Conservation (phyloP, 164 flowering plant genomes). For the Vitis vinifera region DNA sequence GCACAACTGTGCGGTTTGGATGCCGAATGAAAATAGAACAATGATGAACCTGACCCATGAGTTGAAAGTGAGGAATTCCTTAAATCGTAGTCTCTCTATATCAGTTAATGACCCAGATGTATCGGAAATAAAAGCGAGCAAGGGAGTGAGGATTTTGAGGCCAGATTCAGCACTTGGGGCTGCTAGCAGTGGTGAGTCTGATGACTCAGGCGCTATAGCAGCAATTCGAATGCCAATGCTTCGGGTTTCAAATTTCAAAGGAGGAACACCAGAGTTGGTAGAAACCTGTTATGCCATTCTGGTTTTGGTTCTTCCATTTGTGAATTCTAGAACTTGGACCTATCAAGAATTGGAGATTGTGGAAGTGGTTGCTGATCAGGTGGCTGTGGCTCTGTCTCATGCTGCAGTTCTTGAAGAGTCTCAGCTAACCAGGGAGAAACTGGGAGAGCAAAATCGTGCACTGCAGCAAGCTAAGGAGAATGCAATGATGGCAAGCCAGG, state of each 20-base stretch:
- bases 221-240: slow-evolving; percentile 53
- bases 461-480: slow-evolving; percentile 43
- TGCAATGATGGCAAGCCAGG: slow-evolving; percentile 64
- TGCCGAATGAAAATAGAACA: slow-evolving; percentile 41
- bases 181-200: slow-evolving; percentile 32
- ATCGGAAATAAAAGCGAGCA: slow-evolving; percentile 22
- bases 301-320: slow-evolving; percentile 57
- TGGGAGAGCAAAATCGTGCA: slow-evolving; percentile 50
- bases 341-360: slow-evolving; percentile 53
- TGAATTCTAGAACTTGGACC: slow-evolving; percentile 30
- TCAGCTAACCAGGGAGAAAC: slow-evolving; percentile 47
- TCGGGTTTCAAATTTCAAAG: slow-evolving; percentile 44
- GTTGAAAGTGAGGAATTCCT: slow-evolving; percentile 25
- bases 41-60: slow-evolving; percentile 54
- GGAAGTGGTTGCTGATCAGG: slow-evolving; percentile 72
- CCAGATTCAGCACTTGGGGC: slow-evolving; percentile 34
- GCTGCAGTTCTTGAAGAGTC: slow-evolving; percentile 73
- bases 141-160: slow-evolving; percentile 32
- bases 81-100: slow-evolving; percentile 13
- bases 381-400: slow-evolving; percentile 77
- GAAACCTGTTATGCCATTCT: slow-evolving; percentile 45
- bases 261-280: slow-evolving; percentile 40
- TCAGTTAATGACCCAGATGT: slow-evolving; percentile 37
- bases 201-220: slow-evolving; percentile 36
- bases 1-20: slow-evolving; percentile 62